Base-by-base conservation (phyloP, 768 basidiomycete genomes). In the Phaeotremella fagi region DNA sequence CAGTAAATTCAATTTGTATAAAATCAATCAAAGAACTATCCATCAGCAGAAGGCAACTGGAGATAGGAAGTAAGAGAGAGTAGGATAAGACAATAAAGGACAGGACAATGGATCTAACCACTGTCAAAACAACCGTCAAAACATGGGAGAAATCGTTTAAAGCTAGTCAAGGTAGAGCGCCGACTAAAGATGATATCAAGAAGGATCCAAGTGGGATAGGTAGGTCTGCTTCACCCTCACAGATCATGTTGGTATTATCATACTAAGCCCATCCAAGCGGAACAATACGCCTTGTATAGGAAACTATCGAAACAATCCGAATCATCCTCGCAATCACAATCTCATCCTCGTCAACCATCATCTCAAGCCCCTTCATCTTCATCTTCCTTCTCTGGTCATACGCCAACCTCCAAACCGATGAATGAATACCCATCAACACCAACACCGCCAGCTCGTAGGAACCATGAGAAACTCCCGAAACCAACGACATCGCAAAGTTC, bases 151-250 rank as follows among this genome's bases (percentile, higher is more conserved):
- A 65, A 22, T 16, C 53, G 2, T 77, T 77, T 61, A 68, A 68
- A 29, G 44, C 63, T 0, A 48, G 57, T 11, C 45, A 76, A 24
- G 67, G 61, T 9, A 45, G 71, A 14, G 64, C 68, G 25, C 75
- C 76, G 22, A 67, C 69, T 2, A 75, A 75, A 51, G 70, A 70
- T 2, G 76, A 77, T 58, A 75, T 77, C 68, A 76, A 76, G 57
- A 51, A 36, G 4, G 61, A 64, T 45, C 62, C 70, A 12, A 22
- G 45, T 18, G 68, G 68, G 24, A 75, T 77, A 27, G 73, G 76
- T 76, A 26, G 33, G 75, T 66, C 38, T 20, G 41, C 24, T n/a
- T n/a, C n/a, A n/a, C n/a, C n/a, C n/a, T n/a, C n/a, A n/a, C n/a
- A n/a, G n/a, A n/a, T n/a, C n/a, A n/a, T n/a, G n/a, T n/a, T n/a